These are phyloP conservation scores for Globisporangium cederbergense DNA, from an alignment of 352 stramenopile species.

Conservation along the genomic window DNA sequence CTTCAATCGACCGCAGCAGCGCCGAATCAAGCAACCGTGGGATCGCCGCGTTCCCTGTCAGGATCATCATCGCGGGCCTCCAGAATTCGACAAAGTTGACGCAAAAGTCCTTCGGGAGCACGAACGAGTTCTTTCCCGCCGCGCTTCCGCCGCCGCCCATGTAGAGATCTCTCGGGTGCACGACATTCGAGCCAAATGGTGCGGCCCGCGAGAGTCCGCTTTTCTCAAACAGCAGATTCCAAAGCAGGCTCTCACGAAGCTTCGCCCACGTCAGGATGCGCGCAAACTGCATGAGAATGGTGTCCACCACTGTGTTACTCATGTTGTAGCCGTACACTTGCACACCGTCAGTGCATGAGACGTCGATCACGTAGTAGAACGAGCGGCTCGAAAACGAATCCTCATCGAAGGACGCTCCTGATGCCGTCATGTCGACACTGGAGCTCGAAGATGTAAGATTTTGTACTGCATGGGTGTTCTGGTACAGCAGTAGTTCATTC, in stretches of 20 bases:
- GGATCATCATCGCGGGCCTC: slow-evolving; percentile 35
- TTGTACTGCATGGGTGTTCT: slow-evolving; percentile 6
- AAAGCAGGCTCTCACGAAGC: slow-evolving; percentile 62
- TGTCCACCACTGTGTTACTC: slow-evolving; percentile 56
- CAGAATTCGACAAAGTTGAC: slow-evolving; percentile 64
- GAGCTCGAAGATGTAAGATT: slow-evolving; percentile 1
- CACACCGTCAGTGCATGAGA: slow-evolving; percentile 57
- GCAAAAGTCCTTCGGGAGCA: slow-evolving; percentile 46
- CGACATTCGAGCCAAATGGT: slow-evolving; percentile 41
- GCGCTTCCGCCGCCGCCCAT: slow-evolving; percentile 28
- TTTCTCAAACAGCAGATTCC: slow-evolving; percentile 58
- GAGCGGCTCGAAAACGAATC: slow-evolving; percentile 33
- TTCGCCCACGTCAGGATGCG: slow-evolving; percentile 70
- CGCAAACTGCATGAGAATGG: slow-evolving; percentile 45
- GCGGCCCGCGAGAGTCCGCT: slow-evolving; percentile 42
- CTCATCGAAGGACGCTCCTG: neutral
- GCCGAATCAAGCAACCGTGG: slow-evolving; percentile 42
- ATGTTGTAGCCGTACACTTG: slow-evolving; percentile 79
- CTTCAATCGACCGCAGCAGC: slow-evolving; percentile 43
- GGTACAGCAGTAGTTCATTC: slow-evolving; percentile 55
- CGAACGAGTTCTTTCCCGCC: slow-evolving; percentile 26
- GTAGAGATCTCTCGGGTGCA: slow-evolving; percentile 61
- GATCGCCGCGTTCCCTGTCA: slow-evolving; percentile 40
- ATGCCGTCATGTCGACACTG: slow-evolving; percentile 2
- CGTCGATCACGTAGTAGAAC: slow-evolving; percentile 73